Evolutionary conservation across 306 rosid genomes (phyloP), one percentile per base, ranked within the genome.

Genomic region (Abrus pulchellus): DNA sequence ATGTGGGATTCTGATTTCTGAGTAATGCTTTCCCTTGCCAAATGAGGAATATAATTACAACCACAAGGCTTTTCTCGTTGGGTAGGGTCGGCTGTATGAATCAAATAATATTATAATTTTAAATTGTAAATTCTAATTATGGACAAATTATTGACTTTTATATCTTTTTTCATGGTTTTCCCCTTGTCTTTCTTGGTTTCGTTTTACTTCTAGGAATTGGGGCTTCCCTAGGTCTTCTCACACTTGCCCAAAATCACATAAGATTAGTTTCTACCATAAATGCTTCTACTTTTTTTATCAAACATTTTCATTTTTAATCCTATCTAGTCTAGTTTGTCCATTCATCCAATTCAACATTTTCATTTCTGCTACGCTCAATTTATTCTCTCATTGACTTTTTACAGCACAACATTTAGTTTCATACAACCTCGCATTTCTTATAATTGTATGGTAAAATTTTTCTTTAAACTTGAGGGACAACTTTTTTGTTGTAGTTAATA

Each of bases 1-100:
- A 50, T 70, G 20, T 32, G 5, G 34, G 14, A 30, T 60, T 32
- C 11, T 34, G 47, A 29, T 45, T 60, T 32, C 11, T 34, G 47
- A 29, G 61, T 70, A 9, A 20, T 6, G 75, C 32, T 70, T 72
- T 36, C 63, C 20, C n/a, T 72, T 52, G n/a, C 5, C 50, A 52
- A 52, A 14, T 53, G 49, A 52, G 63, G 61, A 34, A 50, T 10
- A 13, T 38, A 59, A 59, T n/a, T 28, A 59, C 33, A 55, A 7
- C 3, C 64, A 3, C 64, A 3, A 59, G 28, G 34, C 36, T 11
- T 33, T 60, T 61, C 6, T 3, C 68, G 33, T 7, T 13, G 13
- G 68, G 30, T 63, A 29, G 47, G 7, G 40, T 61, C 43, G 33
- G 44, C 27, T 61, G 5, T 8, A 30, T 33, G 67, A 13, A 63